phyloP scores from a whole-genome alignment of 805 yeast species.

The Kodamaea neixiangensis region DNA sequence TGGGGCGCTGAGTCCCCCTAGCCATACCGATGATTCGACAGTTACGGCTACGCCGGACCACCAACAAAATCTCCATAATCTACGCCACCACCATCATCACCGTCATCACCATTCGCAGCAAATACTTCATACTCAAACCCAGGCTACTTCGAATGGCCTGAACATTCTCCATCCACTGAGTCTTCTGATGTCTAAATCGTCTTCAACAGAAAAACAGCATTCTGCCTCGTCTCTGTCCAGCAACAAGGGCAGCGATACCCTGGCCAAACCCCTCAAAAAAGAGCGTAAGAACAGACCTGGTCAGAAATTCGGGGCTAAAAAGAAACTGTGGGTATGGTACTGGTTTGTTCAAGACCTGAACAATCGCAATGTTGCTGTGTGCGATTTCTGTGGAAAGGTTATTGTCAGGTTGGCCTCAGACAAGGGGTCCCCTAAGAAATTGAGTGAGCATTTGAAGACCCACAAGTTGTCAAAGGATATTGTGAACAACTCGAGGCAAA shows the following conservation, averaged over 20 bases:
- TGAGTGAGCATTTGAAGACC: slow-evolving; percentile 56
- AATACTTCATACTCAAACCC: background rate
- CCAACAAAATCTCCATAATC: background rate
- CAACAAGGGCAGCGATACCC: background rate
- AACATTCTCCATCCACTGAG: background rate
- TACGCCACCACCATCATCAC: background rate
- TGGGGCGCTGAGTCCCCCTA: background rate
- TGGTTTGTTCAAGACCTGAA: slow-evolving; percentile 56
- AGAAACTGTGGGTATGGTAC: slow-evolving; percentile 64
- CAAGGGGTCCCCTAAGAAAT: slow-evolving; percentile 60
- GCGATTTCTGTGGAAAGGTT: slow-evolving; percentile 54
- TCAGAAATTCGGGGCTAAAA: slow-evolving; percentile 59
- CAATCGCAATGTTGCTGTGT: slow-evolving; percentile 53
- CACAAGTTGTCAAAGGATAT: slow-evolving; percentile 48
- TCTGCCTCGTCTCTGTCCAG: background rate
- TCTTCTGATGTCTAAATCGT: background rate
- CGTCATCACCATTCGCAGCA: background rate
- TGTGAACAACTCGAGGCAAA: slow-evolving; percentile 41
- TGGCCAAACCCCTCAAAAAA: slow-evolving; percentile 17
- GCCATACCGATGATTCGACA: background rate
- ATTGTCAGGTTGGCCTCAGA: slow-evolving; percentile 51
- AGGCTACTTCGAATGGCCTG: background rate
- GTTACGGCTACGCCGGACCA: background rate
- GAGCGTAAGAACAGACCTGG: slow-evolving; percentile 51
- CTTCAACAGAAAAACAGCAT: background rate